Conservation (phyloP, 345 rosid genomes). For the Reutealis trisperma region DNA sequence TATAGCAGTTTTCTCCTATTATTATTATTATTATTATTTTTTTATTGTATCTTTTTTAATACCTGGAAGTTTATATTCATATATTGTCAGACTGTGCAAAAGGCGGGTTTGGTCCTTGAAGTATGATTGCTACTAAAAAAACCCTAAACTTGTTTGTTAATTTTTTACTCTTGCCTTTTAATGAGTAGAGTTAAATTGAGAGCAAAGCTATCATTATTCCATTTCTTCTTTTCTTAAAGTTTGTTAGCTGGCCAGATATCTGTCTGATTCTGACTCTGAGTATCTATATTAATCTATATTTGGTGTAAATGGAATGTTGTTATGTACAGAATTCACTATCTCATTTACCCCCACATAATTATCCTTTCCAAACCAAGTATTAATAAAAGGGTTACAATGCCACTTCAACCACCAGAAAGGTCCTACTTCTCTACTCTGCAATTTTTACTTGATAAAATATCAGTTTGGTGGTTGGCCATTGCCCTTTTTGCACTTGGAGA, state of each 20-base stretch:
- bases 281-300: neutral
- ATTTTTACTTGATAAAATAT: conserved; percentile 12
- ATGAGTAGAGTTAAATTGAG: conserved; percentile 17
- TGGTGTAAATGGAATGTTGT: neutral
- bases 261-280: conserved; percentile 10
- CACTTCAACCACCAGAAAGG: conserved; percentile 31
- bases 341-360: neutral
- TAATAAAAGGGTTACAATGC: conserved; percentile 5
- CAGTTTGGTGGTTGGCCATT: conserved; percentile 28
- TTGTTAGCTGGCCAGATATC: conserved; percentile 10
- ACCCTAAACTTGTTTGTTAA: neutral
- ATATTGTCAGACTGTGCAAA: neutral
- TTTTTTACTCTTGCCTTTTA: conserved; percentile 6
- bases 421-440: conserved; percentile 20
- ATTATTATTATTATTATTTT: too few relatives aligned
- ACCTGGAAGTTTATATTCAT: neutral
- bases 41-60: neutral
- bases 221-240: neutral
- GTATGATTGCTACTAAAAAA: conserved; percentile 1
- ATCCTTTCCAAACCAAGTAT: neutral
- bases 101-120: neutral
- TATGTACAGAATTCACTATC: neutral
- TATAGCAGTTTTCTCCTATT: too few relatives aligned
- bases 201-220: conserved; percentile 21
- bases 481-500: conserved; percentile 14